Evolutionary conservation across 2,329 filamentous ascomycete genomes (phyloP), one percentile per base, ranked within the genome.

Genomic region (Cladosporium sp.): DNA sequence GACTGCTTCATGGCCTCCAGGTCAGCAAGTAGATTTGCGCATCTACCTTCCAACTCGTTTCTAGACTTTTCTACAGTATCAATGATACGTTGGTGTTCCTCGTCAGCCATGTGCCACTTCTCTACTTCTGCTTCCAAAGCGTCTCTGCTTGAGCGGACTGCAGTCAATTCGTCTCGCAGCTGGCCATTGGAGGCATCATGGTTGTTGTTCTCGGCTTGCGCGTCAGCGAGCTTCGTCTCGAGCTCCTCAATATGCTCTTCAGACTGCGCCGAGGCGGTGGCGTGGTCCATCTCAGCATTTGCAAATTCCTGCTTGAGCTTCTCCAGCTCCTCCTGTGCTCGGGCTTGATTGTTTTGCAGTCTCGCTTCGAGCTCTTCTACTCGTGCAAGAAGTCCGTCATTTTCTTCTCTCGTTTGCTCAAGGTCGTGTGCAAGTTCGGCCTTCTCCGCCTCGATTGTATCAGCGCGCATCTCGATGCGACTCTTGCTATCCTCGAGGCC

Each of bases 261-360:
- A 19, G 39, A 38, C 19, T 73, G 74, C 1, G 76, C 76, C 4
- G 76, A 59, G 7, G 67, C 72, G 39, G 77, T 74, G 20, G 76
- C 71, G 22, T 76, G 67, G 34, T 75, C 73, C 3, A 82, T 62
- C 45, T 83, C 76, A 5, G 69, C 67, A 40, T 78, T 75, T 14
- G 80, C 76, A 54, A 73, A 77, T 8, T 73, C 74, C 2, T 72
- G 61, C 14, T 74, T 73, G 20, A 75, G 64, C 2, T 68, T 70
- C 38, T 73, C 68, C 6, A 77, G 65, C 47, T 78, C 70, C 5
- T 65, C 50, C 69, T 66, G 28, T 73, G 65, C 43, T 62, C 65
- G 38, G 64, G 63, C 14, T 73, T 74, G 42, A 8, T 80, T 66
- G 5, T 69, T 67, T 17, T 72, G 66, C 12, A 78, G 63, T 7